Evolutionary conservation across 306 rosid genomes (phyloP), one percentile per base, ranked within the genome.

Genomic region (Medicago arabica): DNA sequence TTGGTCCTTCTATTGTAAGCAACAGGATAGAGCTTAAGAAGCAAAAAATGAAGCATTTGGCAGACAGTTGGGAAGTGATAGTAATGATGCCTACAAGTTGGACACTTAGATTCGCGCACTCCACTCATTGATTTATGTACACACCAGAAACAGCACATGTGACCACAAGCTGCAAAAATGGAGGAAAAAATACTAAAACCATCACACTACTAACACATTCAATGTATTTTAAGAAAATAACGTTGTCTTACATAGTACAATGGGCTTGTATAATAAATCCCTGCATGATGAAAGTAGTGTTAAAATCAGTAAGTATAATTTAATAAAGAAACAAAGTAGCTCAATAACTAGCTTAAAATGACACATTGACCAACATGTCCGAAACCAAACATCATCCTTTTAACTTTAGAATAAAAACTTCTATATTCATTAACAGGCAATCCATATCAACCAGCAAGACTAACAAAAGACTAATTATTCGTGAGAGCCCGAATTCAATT

Each of bases 141-240:
- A 77, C 97, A 94, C 98, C 98, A 94, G 85, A 94, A 94, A 80
- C 98, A 94, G 19, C 92, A 86, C 50, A 92, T 31, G 66, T 94
- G 98, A 66, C 97, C 97, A 84, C 98, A 91, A 55, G 90, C 98
- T 93, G 98, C 81, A 79, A 78, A 80, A 7, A 63, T 36, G 51
- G 46, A 41, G 17, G 13, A 28, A 68, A 69, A 62, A 40, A 9
- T 6, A 51, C 76, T 61, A 59, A 36, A 72, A 36, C 47, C 49
- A 78, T 36, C 58, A 65, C 53, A 41, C 23, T 14, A 21, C 69
- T 34, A 61, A 13, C 61, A 61, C 17, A 44, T 43, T 70, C n/a
- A 66, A 47, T 23, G 7, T 39, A 70, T 75, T 54, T 59, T 41
- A 11, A 23, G 68, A 75, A 81, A 36, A 39, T 49, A 57, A 59